phyloP scores from a whole-genome alignment of 202 grass and related monocot species.

The Carex arenaria region DNA sequence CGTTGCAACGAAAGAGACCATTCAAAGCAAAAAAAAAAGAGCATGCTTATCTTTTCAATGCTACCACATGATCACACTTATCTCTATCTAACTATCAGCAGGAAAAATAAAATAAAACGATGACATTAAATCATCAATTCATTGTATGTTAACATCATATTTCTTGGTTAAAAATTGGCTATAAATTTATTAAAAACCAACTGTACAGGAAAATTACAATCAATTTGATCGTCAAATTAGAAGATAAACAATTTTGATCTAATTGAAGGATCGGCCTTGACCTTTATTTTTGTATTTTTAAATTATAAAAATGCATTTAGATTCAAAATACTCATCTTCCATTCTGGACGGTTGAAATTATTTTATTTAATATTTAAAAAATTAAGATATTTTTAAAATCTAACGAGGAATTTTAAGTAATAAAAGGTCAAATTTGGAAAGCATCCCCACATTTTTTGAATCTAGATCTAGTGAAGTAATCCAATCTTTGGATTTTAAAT shows the following conservation, averaged over 20 bases:
- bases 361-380: background rate
- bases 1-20: background rate
- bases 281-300: background rate
- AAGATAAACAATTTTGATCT: background rate
- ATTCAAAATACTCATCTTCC: background rate
- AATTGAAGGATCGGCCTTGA: background rate
- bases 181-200: background rate
- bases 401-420: too few species aligned
- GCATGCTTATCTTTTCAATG: background rate
- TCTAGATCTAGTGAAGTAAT: too few species aligned
- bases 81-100: background rate
- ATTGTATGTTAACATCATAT: background rate
- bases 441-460: too few species aligned
- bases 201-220: background rate
- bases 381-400: background rate
- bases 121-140: constrained; percentile 4
- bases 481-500: too few species aligned
- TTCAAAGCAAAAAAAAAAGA: background rate
- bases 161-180: background rate
- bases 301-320: background rate
- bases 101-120: background rate
- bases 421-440: too few species aligned
- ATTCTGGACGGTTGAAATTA: background rate
- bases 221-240: background rate
- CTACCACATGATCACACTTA: background rate